Percentiles rank a stretch among this genome's conserved stretches.
Conservation (phyloP, 1,139 yeast genomes). For the Waltiozyma sp. region DNA sequence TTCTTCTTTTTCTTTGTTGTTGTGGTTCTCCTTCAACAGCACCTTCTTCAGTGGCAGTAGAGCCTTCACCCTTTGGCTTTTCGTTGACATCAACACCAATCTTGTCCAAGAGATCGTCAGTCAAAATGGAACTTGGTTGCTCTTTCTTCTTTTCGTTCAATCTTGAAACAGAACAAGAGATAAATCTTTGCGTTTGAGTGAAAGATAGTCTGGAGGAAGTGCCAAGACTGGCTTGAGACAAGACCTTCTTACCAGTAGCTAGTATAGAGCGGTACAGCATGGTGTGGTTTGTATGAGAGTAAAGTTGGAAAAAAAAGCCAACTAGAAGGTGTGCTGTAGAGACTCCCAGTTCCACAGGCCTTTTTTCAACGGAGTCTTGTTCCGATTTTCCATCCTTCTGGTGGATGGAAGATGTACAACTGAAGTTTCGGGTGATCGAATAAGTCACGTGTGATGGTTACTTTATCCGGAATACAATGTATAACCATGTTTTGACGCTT, state of each 20-base stretch:
- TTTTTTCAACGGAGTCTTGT: too few relatives aligned
- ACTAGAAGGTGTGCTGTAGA: too few relatives aligned
- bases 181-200: slow-evolving; percentile 5
- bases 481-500: too few relatives aligned
- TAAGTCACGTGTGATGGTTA: too few relatives aligned
- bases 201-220: neutral
- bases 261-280: neutral
- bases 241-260: neutral
- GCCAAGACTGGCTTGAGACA: neutral
- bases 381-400: too few relatives aligned
- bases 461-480: too few relatives aligned
- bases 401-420: too few relatives aligned
- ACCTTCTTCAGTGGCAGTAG: slow-evolving; percentile 2
- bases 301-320: too few relatives aligned
- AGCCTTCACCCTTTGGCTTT: slow-evolving; percentile 1
- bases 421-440: too few relatives aligned
- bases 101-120: slow-evolving; percentile 70
- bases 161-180: slow-evolving; percentile 8
- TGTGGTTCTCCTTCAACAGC: slow-evolving; percentile 11
- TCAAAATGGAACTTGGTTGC: slow-evolving; percentile 48
- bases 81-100: slow-evolving; percentile 67
- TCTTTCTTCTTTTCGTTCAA: slow-evolving; percentile 20
- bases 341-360: too few relatives aligned
- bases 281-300: neutral
- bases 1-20: slow-evolving; percentile 26